phyloP scores from a whole-genome alignment of 352 stramenopile species.

The Pythium plurisporium region DNA sequence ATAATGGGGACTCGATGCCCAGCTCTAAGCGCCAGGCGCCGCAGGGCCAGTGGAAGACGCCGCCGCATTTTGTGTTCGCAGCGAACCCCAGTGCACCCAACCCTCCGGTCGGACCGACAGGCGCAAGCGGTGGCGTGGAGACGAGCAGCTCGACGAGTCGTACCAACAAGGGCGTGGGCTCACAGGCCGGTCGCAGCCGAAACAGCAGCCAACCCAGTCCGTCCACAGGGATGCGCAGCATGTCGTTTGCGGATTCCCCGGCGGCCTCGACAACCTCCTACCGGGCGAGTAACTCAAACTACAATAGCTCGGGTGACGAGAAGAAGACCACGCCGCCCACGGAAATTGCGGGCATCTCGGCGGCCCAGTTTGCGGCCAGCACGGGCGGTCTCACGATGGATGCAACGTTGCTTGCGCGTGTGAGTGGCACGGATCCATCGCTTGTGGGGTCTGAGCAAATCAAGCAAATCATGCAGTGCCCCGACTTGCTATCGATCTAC shows the following conservation, averaged over 20 bases:
- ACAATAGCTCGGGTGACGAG: slow-evolving; percentile 24
- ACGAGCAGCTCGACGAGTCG: neutral
- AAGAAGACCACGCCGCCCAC: slow-evolving; percentile 39
- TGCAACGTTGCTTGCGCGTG: slow-evolving; percentile 67
- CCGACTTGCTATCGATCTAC: slow-evolving; percentile 83
- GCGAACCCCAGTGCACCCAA: slow-evolving; percentile 21
- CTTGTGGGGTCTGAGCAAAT: slow-evolving; percentile 81
- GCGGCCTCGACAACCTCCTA: slow-evolving; percentile 8
- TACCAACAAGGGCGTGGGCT: neutral
- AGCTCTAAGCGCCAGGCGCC: slow-evolving; percentile 43
- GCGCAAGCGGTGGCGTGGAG: neutral
- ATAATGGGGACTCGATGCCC: slow-evolving; percentile 10
- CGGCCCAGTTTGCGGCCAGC: slow-evolving; percentile 75
- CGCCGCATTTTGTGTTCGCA: slow-evolving; percentile 52
- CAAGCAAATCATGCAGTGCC: slow-evolving; percentile 84
- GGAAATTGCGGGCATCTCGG: slow-evolving; percentile 54
- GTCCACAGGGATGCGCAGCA: slow-evolving; percentile 52
- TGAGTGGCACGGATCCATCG: slow-evolving; percentile 74
- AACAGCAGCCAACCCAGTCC: slow-evolving; percentile 32
- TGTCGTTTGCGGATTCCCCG: slow-evolving; percentile 53
- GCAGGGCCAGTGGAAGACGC: slow-evolving; percentile 57
- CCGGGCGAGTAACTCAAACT: slow-evolving; percentile 17
- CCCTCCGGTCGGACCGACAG: slow-evolving; percentile 8
- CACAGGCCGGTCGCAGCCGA: slow-evolving; percentile 1
- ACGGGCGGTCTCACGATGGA: slow-evolving; percentile 78